phyloP scores from a whole-genome alignment of 2,329 filamentous ascomycete species.

The Cladosporium sphaerospermum region DNA sequence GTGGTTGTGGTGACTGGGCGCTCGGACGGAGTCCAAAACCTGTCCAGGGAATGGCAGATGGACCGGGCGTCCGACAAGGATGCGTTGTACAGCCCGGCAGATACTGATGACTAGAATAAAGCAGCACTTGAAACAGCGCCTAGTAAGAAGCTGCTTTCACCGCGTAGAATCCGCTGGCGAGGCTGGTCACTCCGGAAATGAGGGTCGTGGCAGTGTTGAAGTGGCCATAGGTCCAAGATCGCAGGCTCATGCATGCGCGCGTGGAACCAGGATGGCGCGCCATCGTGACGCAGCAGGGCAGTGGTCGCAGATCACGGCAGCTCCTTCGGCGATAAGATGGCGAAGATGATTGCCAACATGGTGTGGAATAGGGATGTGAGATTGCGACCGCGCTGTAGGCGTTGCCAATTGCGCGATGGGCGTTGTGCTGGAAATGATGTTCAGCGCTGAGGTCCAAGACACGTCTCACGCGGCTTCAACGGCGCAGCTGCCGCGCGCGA shows the following conservation, averaged over 20 bases:
- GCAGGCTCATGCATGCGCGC: too few species aligned
- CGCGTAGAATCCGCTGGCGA: too few species aligned
- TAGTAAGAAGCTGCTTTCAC: too few species aligned
- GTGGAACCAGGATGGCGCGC: too few species aligned
- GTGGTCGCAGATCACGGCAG: too few species aligned
- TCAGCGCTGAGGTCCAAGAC: background rate
- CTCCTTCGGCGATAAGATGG: too few species aligned
- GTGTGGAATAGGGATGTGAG: too few species aligned
- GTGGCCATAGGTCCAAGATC: too few species aligned
- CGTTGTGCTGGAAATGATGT: conserved; percentile 9
- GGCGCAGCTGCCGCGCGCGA: background rate
- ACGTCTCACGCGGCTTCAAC: conserved; percentile 5
- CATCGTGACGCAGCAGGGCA: too few species aligned
- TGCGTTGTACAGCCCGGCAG: background rate
- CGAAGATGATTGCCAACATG: too few species aligned
- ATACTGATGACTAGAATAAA: background rate
- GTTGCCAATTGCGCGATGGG: background rate
- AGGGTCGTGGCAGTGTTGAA: too few species aligned
- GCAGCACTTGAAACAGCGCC: conserved; percentile 5
- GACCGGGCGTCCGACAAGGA: background rate
- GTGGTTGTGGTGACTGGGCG: conserved; percentile 7
- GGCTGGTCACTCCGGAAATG: too few species aligned
- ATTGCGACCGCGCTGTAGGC: background rate
- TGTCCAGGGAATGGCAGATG: background rate
- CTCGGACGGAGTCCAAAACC: conserved; percentile 6